Evolutionary conservation across 257 asterid species (phyloP).

Genomic region (Solanum peruvianum): DNA sequence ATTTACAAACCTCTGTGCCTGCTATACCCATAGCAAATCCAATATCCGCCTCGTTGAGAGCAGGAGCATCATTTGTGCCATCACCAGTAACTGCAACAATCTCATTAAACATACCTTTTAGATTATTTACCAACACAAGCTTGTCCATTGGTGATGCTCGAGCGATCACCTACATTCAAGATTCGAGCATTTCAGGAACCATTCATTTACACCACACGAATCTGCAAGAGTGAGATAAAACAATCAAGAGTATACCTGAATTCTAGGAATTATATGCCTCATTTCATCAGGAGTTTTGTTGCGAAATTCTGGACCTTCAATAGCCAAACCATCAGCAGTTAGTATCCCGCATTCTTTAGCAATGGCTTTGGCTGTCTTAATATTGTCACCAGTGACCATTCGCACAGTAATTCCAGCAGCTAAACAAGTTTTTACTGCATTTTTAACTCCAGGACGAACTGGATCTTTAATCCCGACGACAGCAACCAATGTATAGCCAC

Average conservation of each 20-base stretch:
- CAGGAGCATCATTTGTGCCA: constrained; percentile 97
- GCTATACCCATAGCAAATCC: constrained; percentile 94
- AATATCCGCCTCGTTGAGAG: constrained; percentile 82
- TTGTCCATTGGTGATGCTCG: constrained; percentile 66
- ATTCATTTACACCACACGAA: neutral
- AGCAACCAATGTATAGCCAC: constrained; percentile 48
- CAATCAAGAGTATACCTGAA: constrained; percentile 38
- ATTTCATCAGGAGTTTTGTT: constrained; percentile 42
- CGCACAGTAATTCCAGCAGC: constrained; percentile 65
- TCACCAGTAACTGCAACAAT: constrained; percentile 89
- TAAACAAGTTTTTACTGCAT: constrained; percentile 64
- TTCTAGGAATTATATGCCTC: constrained; percentile 46
- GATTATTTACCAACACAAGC: constrained; percentile 48
- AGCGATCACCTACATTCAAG: constrained; percentile 51
- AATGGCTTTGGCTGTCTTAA: constrained; percentile 73
- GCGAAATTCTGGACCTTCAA: constrained; percentile 66
- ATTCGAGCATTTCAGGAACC: neutral
- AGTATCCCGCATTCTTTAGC: constrained; percentile 79
- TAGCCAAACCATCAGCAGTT: constrained; percentile 56
- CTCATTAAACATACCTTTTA: constrained; percentile 53
- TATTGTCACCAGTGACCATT: constrained; percentile 87
- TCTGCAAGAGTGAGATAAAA: neutral
- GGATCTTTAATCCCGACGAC: constrained; percentile 74
- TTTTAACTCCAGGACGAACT: constrained; percentile 65
- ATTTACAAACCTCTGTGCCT: constrained; percentile 72